These are phyloP conservation scores for Pythium coloratum DNA, from an alignment of 352 stramenopile genomes.

Conservation along the genomic window DNA sequence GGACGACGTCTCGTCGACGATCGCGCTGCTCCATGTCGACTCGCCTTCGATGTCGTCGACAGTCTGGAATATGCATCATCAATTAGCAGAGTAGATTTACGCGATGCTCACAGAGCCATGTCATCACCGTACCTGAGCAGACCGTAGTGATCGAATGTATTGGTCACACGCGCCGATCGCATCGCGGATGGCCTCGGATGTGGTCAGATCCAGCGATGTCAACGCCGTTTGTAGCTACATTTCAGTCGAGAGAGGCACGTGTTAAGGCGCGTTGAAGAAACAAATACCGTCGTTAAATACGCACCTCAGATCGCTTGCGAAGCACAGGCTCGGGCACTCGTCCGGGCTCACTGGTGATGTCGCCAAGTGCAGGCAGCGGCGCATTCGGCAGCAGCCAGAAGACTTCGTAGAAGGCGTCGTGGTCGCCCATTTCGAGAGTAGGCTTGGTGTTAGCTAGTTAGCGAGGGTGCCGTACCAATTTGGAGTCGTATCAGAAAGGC, in stretches of 20 bases:
- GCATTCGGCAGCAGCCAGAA: slow-evolving; percentile 42
- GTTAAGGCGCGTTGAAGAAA: no score
- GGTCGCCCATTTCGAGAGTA: slow-evolving; percentile 5
- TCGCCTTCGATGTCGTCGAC: slow-evolving; percentile 2
- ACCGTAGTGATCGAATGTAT: slow-evolving; percentile 20
- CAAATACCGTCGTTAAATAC: no score
- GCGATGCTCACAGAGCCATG: background rate
- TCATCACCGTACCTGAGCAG: slow-evolving; percentile 16
- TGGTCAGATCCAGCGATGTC: slow-evolving; percentile 12
- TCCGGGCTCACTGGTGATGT: slow-evolving; percentile 6
- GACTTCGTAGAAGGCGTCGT: slow-evolving; percentile 34
- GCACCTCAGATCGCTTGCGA: slow-evolving; percentile 12
- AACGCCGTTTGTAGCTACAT: slow-evolving; percentile 13
- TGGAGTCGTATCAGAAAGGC: background rate
- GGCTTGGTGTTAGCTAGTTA: background rate
- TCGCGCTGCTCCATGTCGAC: slow-evolving; percentile 19
- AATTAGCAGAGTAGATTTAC: background rate
- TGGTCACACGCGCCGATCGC: slow-evolving; percentile 19
- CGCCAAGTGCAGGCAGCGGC: slow-evolving; percentile 22
- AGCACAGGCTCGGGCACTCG: slow-evolving; percentile 19
- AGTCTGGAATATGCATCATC: background rate
- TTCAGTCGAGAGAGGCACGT: background rate
- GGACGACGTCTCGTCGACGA: background rate
- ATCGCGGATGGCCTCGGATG: slow-evolving; percentile 8
- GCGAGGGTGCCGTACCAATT: background rate